Evolutionary conservation across 345 rosid genomes (phyloP).

Genomic region (Citrus reticulata): DNA sequence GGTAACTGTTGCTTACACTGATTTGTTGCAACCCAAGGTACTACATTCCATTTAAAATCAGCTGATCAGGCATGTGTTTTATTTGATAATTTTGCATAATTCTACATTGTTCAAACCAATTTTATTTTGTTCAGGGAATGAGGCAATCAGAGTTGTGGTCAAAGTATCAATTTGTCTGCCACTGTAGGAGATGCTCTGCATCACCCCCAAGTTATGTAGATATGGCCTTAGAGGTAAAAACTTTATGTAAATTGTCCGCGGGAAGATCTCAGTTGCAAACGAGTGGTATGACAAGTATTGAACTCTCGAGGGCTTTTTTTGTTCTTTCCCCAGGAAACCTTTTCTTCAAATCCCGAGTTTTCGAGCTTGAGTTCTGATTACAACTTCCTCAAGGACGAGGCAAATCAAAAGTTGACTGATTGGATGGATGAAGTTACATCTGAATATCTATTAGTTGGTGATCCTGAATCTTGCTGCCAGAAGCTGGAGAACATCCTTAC

Average conservation of each 20-base stretch:
- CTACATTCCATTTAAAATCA: background rate
- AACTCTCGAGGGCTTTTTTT: background rate
- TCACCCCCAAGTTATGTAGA: conserved; percentile 58
- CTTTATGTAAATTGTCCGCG: background rate
- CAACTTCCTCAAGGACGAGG: conserved; percentile 31
- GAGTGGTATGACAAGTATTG: background rate
- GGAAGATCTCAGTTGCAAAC: background rate
- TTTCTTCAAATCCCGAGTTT: conserved; percentile 16
- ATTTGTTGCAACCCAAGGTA: conserved; percentile 76
- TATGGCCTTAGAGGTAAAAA: conserved; percentile 50
- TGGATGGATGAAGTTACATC: conserved; percentile 45
- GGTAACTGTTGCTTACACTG: conserved; percentile 67
- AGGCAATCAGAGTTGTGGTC: conserved; percentile 66
- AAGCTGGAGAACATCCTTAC: conserved; percentile 55
- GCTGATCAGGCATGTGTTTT: background rate
- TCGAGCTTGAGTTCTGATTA: conserved; percentile 17
- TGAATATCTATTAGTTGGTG: conserved; percentile 47
- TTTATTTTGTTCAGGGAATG: conserved; percentile 34
- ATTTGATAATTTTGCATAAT: background rate
- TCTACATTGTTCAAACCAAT: background rate
- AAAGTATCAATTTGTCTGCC: conserved; percentile 64
- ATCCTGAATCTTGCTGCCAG: conserved; percentile 57
- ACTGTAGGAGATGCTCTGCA: conserved; percentile 54
- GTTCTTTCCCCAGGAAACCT: conserved; percentile 42
- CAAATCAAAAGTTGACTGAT: conserved; percentile 33